These are phyloP conservation scores for Candida verbasci DNA, from an alignment of 805 yeast genomes.

Conservation along the genomic window DNA sequence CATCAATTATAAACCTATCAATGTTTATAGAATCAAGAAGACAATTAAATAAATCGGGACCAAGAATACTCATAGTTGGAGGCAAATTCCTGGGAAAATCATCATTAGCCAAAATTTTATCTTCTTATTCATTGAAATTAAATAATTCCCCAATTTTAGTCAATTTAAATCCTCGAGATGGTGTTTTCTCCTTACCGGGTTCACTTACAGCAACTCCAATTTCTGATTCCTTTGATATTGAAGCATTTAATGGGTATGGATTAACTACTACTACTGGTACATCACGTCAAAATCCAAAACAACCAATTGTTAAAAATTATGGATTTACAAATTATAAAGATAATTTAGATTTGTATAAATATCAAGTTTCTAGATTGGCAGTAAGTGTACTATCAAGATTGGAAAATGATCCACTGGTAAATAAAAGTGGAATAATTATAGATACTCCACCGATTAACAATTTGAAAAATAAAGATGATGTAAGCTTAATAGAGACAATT, in stretches of 20 bases:
- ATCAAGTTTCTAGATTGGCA: conserved; percentile 46
- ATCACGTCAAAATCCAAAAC: conserved; percentile 75
- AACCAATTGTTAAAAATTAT: conserved; percentile 77
- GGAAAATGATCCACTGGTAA: conserved; percentile 43
- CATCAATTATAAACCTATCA: conserved; percentile 62
- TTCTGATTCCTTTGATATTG: conserved; percentile 75
- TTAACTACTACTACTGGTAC: conserved; percentile 69
- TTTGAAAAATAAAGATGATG: conserved; percentile 38
- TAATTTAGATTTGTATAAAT: conserved; percentile 54
- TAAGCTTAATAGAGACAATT: conserved; percentile 49
- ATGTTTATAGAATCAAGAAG: conserved; percentile 63
- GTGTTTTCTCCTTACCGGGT: conserved; percentile 77
- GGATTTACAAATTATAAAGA: conserved; percentile 62
- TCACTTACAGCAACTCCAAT: conserved; percentile 78
- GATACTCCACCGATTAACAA: conserved; percentile 63
- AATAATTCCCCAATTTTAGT: conserved; percentile 65
- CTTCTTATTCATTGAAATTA: conserved; percentile 73
- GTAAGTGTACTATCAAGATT: conserved; percentile 45
- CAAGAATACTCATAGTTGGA: conserved; percentile 73
- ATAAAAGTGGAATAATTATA: conserved; percentile 56
- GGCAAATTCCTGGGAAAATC: conserved; percentile 75
- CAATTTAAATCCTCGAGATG: conserved; percentile 71
- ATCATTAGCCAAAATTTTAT: conserved; percentile 60
- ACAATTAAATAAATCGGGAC: conserved; percentile 33
- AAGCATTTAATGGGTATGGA: conserved; percentile 68